Percentiles rank a stretch among this genome's conserved stretches.
Evolutionary conservation across 768 basidiomycete species (phyloP).

Genomic region (Boletus rubroflammeus): DNA sequence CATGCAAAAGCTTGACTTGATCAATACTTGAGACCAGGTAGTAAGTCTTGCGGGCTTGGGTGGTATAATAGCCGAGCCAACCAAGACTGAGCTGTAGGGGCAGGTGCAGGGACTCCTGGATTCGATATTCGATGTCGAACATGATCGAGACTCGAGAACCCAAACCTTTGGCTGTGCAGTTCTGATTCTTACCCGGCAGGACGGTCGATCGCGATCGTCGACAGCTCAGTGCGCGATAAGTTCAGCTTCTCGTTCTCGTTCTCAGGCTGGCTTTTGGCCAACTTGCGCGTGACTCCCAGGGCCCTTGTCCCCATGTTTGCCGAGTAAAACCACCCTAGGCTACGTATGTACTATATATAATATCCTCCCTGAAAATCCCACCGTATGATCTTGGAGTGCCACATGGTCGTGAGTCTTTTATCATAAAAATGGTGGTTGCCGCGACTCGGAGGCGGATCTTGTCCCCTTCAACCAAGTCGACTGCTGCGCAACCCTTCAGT

Average conservation of each 20-base stretch:
- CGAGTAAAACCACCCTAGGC: neutral
- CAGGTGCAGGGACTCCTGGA: neutral
- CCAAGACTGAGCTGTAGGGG: neutral
- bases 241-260: neutral
- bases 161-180: neutral
- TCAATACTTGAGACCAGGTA: neutral
- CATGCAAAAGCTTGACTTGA: neutral
- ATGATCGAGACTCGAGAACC: constrained; percentile 5
- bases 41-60: too few relatives aligned
- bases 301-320: neutral
- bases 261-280: neutral
- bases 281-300: neutral
- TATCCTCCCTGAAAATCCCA: neutral
- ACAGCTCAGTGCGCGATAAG: neutral
- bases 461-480: constrained; percentile 6
- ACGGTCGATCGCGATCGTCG: neutral
- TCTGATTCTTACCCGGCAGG: neutral
- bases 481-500: neutral
- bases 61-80: neutral
- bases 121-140: neutral
- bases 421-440: neutral
- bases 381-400: neutral
- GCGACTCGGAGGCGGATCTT: neutral
- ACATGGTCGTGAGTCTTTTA: neutral
- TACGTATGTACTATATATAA: neutral